These are phyloP conservation scores for Rhodotorula sphaerocarpa DNA, from an alignment of 768 basidiomycete genomes.

Conservation along the genomic window DNA sequence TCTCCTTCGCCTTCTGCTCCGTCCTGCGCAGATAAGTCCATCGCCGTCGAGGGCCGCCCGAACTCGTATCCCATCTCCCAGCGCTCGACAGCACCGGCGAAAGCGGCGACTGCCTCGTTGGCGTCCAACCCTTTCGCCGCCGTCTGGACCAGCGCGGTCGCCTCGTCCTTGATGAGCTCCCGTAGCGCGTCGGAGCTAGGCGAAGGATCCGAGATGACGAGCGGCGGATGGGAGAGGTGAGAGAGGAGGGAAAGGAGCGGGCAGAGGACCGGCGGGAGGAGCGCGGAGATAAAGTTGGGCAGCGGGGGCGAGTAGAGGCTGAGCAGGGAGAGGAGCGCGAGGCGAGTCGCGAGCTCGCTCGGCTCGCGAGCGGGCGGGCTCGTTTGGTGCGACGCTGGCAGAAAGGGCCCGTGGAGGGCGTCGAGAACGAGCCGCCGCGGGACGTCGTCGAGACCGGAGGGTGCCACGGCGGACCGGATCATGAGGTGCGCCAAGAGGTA, in stretches of 20 bases:
- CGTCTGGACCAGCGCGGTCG: constrained; percentile 58
- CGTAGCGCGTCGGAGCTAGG: constrained; percentile 50
- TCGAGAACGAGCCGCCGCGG: neutral
- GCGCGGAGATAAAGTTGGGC: neutral
- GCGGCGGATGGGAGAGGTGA: constrained; percentile 56
- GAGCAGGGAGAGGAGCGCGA: constrained; percentile 2
- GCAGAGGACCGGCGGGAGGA: constrained; percentile 48
- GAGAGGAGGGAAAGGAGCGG: constrained; percentile 52
- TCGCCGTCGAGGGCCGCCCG: constrained; percentile 31
- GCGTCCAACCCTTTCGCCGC: constrained; percentile 60
- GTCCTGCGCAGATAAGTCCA: constrained; percentile 47
- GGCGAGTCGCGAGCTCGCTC: neutral
- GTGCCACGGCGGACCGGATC: neutral
- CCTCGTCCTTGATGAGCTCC: constrained; percentile 57
- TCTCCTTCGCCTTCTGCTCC: constrained; percentile 46
- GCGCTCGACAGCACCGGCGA: constrained; percentile 55
- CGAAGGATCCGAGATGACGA: constrained; percentile 56
- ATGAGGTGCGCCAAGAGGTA: constrained; percentile 13
- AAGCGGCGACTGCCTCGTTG: constrained; percentile 51
- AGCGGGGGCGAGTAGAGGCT: constrained; percentile 9
- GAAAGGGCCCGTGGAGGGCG: constrained; percentile 1
- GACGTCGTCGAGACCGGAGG: neutral
- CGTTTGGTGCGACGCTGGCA: neutral
- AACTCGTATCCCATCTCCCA: constrained; percentile 8
- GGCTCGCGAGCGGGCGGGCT: neutral